Percentiles rank a stretch among this genome's conserved stretches.
Conservation (phyloP, 257 asterid genomes). For the Solanum dulcamara region DNA sequence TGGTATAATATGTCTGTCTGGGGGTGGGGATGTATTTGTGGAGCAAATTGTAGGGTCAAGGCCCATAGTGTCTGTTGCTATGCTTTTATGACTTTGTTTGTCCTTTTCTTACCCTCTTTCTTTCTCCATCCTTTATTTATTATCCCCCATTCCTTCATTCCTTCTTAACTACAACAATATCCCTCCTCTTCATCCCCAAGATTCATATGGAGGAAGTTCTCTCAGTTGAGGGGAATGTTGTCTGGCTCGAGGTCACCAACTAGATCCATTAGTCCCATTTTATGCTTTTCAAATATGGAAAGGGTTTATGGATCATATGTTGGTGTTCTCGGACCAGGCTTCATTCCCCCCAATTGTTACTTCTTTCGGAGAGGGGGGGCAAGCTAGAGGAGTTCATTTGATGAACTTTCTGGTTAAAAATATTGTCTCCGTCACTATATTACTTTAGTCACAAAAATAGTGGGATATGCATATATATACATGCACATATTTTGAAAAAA, state of each 20-base stretch:
- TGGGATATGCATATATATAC: background rate
- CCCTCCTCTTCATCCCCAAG: background rate
- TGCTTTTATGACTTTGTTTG: conserved; percentile 61
- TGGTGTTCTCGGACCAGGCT: conserved; percentile 98
- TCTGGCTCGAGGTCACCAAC: conserved; percentile 83
- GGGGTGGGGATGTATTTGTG: background rate
- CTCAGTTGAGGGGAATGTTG: conserved; percentile 91
- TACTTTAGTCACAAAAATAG: background rate
- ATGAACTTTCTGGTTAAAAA: background rate
- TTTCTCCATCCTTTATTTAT: conserved; percentile 40
- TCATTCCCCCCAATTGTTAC: conserved; percentile 92
- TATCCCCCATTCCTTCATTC: conserved; percentile 1
- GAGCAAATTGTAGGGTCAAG: conserved; percentile 37
- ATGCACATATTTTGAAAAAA: background rate
- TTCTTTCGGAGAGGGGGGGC: conserved; percentile 12
- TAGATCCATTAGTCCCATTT: conserved; percentile 18
- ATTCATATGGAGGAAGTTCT: background rate
- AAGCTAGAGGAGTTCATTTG: background rate
- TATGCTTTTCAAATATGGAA: background rate
- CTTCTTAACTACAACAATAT: background rate
- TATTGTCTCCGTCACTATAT: background rate
- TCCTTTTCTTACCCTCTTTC: conserved; percentile 26
- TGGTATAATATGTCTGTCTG: background rate
- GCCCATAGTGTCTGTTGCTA: conserved; percentile 23
- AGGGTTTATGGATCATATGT: conserved; percentile 18